phyloP scores from a whole-genome alignment of 306 rosid species.

The Prunus mira region DNA sequence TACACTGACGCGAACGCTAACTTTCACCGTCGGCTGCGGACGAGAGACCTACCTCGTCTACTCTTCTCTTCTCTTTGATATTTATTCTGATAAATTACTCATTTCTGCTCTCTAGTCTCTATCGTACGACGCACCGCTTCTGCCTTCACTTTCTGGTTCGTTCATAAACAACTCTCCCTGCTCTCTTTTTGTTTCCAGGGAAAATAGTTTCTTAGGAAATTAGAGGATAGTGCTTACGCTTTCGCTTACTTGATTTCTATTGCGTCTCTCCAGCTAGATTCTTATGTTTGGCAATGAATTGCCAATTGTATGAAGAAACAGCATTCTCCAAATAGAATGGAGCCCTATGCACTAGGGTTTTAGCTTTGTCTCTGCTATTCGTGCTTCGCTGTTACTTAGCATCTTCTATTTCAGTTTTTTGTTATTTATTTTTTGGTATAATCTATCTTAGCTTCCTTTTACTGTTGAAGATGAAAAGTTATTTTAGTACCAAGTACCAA shows the following conservation, averaged over 20 bases:
- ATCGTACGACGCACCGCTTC: neutral
- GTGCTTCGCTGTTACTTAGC: too few species aligned
- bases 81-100: neutral
- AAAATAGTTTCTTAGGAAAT: neutral
- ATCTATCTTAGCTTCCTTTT: too few species aligned
- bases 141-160: slow-evolving; percentile 4
- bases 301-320: neutral
- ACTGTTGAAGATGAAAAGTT: too few species aligned
- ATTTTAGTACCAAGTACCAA: neutral
- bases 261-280: neutral
- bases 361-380: neutral
- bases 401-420: too few species aligned
- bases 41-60: neutral
- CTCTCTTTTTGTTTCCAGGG: neutral
- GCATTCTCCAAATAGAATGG: neutral
- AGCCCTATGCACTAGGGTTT: neutral
- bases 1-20: neutral
- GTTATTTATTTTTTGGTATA: neutral
- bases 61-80: neutral
- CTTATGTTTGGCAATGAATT: neutral
- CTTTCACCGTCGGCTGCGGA: neutral
- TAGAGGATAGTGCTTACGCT: neutral
- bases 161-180: neutral
- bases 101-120: neutral
- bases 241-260: neutral